Base-by-base conservation (phyloP, 139 green algal genomes). In the Micractinium sp. region DNA sequence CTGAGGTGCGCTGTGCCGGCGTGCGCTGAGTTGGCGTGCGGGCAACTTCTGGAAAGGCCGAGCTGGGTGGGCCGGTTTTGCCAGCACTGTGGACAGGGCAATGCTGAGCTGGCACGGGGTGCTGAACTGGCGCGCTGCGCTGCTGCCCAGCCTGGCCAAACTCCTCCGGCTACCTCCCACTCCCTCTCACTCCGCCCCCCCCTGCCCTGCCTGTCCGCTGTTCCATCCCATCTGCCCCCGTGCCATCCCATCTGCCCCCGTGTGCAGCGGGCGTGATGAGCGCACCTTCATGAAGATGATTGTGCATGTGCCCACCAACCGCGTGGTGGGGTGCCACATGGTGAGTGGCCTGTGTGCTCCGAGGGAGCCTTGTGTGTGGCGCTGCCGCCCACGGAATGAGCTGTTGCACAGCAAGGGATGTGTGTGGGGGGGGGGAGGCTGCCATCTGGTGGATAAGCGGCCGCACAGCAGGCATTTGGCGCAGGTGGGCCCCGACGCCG, bases 321-420 rank as follows among this genome's bases (percentile, higher is more conserved):
- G 94, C 91, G 95, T 96, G 47, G 76, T 99, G 47, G 98, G 98
- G 19, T 93, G 94, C 27, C 98, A 99, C 96, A 99, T 99, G 96
- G 95, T 87, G 78, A 38, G 78, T 23, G 36, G 23, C 0, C 38
- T 25, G 18, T 14, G 1, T 27, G 15, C 4, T 27, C 7, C 0
- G 22, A 13, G 31, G 29, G 25, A 25, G 13, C 35, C 15, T 31
- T 36, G 69, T 36, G 27, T 27, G 69, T 33, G 25, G 63, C 27
- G 27, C 3, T 35, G 69, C 23, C 25, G 69, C 16, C 7, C 25
- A 76, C 69, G 69, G 27, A 23, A 36, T 2, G 36, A 36, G 69
- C 25, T 36, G 5, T 71, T 27, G 20, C 73, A 41, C 22, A 85
- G 89, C n/a, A n/a, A n/a, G n/a, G n/a, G n/a, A n/a, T n/a, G n/a